These are phyloP conservation scores for Passiflora organensis DNA, from an alignment of 345 rosid species.

Conservation along the genomic window DNA sequence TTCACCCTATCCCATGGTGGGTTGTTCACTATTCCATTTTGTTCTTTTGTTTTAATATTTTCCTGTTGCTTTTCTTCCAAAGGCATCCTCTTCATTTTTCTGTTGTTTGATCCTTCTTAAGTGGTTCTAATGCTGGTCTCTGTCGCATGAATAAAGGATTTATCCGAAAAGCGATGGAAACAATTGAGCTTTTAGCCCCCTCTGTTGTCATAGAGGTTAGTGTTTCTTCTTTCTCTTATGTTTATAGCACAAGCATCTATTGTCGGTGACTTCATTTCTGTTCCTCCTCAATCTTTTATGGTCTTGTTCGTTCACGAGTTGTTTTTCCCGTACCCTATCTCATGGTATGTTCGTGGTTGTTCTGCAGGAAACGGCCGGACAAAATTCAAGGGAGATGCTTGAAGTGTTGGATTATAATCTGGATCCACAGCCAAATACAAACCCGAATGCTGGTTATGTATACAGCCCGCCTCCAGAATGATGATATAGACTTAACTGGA, in stretches of 20 bases:
- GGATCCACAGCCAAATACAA: constrained; percentile 42
- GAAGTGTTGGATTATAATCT: constrained; percentile 41
- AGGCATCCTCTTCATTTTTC: neutral
- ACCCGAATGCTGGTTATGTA: constrained; percentile 38
- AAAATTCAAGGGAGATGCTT: constrained; percentile 28
- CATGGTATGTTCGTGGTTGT: neutral
- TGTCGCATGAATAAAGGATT: constrained; percentile 22
- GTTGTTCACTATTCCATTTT: too few species aligned
- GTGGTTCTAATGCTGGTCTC: neutral
- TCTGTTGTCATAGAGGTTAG: constrained; percentile 22
- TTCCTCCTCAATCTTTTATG: too few species aligned
- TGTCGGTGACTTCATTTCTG: too few species aligned
- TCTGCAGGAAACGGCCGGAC: constrained; percentile 27
- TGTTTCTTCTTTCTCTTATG: constrained; percentile 12
- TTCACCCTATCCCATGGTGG: constrained; percentile 15
- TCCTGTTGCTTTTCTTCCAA: too few species aligned
- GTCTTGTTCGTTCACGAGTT: too few species aligned
- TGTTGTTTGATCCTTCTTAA: neutral
- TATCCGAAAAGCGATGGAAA: constrained; percentile 23
- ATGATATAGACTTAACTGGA: neutral
- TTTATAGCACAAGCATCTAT: too few species aligned
- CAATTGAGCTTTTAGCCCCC: constrained; percentile 23
- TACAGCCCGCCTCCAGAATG: constrained; percentile 35
- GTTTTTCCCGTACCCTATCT: too few species aligned
- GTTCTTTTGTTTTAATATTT: too few species aligned